Base-by-base conservation (phyloP, 2,329 filamentous ascomycete species). In the Aureobasidium sp. region DNA sequence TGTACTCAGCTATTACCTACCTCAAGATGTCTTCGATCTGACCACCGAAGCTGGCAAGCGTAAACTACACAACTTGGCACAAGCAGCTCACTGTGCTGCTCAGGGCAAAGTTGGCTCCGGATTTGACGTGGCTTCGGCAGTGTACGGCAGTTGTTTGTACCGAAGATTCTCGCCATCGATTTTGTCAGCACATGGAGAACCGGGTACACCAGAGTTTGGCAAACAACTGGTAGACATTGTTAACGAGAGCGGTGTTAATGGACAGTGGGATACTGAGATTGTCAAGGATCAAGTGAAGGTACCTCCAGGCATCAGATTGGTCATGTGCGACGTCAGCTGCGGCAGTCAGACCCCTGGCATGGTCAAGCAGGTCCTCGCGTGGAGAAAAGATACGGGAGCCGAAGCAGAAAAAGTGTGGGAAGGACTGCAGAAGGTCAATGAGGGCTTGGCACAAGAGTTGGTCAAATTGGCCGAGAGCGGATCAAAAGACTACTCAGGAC, bases 61-160 rank as follows among this genome's bases (percentile, higher is more conserved):
- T 32, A 83, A 82, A 55, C 82, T 97, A 60, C 94, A 99, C 78
- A 97, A 97, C 75, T 86, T 99, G 56, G 88, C 93, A 0, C 94
- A 99, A 78, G 89, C 90, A 1, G 88, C 91, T 4, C 94, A 99
- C 77, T 97, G 93, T 72, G 91, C 93, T 1, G 94, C 94, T 0
- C 94, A 99, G 77, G 94, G 94, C 27, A 99, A 99, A 76, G 87
- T 99, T 20, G 94, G 94, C 55, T 94, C 89, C 0, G 94, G 94
- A 23, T 99, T 99, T 73, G 94, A 99, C 72, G 89, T 99, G 58
- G 94, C 93, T 0, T 87, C 89, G 29, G 94, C 94, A 20, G 91
- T 96, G 17, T 97, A 91, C 74, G 94, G 94, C 17, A 92, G 90
- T 17, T 96, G 91, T 73, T 80, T 89, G 12, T 99, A 99, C 80